Evolutionary conservation across 192 early-diverging fungal species (phyloP).

Genomic region (Backusella westeae): DNA sequence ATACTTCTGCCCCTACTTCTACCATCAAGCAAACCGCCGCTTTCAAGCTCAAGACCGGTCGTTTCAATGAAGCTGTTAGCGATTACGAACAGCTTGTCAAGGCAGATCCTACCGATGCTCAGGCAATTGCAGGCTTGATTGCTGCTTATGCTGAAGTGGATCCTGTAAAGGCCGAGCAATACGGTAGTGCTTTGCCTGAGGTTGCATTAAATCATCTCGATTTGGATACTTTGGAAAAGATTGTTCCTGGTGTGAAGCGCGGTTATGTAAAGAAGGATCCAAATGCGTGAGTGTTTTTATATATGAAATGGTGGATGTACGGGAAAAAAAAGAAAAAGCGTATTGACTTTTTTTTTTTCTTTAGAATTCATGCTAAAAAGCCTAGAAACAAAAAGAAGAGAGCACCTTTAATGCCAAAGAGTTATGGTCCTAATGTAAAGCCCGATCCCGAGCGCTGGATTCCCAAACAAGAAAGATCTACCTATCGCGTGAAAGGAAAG

Average conservation of each 20-base stretch:
- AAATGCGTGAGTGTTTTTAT: constrained; percentile 18
- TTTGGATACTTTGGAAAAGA: constrained; percentile 51
- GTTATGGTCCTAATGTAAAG: constrained; percentile 43
- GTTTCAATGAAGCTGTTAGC: constrained; percentile 59
- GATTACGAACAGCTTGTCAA: constrained; percentile 72
- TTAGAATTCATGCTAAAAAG: constrained; percentile 29
- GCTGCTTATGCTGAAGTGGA: constrained; percentile 63
- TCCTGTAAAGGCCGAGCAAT: constrained; percentile 60
- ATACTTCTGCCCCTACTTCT: constrained; percentile 17
- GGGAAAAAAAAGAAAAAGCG: not conserved
- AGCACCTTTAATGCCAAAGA: constrained; percentile 56
- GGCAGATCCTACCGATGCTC: constrained; percentile 58
- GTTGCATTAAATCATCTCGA: constrained; percentile 44
- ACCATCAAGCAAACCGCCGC: constrained; percentile 64
- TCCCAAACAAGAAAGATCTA: constrained; percentile 61
- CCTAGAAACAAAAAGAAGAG: constrained; percentile 53
- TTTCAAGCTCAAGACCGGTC: constrained; percentile 62
- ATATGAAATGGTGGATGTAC: not conserved
- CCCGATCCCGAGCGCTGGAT: constrained; percentile 76
- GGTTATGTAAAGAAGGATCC: constrained; percentile 52
- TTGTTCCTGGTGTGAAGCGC: constrained; percentile 54
- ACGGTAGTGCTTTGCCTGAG: constrained; percentile 50
- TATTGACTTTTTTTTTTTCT: constrained; percentile 6
- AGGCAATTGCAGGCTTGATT: constrained; percentile 66
- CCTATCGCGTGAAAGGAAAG: constrained; percentile 53